Conservation (phyloP, 768 basidiomycete species). For the Megacollybia marginata region DNA sequence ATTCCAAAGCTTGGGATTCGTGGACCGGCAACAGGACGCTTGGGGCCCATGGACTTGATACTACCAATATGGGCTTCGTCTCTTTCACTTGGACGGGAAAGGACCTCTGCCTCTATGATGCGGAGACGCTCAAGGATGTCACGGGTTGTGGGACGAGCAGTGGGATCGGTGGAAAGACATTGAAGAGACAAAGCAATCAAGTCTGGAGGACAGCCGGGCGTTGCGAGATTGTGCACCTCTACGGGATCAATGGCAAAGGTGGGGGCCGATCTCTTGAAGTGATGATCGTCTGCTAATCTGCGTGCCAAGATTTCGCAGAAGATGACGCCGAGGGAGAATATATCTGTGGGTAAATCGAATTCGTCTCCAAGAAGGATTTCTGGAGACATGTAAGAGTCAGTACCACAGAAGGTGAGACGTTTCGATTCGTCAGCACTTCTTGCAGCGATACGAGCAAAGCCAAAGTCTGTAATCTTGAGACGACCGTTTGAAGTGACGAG, state of each 20-base stretch:
- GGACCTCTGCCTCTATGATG: slow-evolving; percentile 77
- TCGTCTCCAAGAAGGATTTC: slow-evolving; percentile 89
- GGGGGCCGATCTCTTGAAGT: slow-evolving; percentile 74
- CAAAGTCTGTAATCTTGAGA: slow-evolving; percentile 98
- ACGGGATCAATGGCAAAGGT: slow-evolving; percentile 67
- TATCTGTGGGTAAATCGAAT: slow-evolving; percentile 91
- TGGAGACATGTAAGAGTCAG: slow-evolving; percentile 94
- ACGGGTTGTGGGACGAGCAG: slow-evolving; percentile 65
- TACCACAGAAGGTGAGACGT: slow-evolving; percentile 82
- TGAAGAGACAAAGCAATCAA: slow-evolving; percentile 75
- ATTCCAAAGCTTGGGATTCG: slow-evolving; percentile 84
- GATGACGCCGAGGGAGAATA: slow-evolving; percentile 89
- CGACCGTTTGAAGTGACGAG: slow-evolving; percentile 92
- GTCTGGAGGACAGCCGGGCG: slow-evolving; percentile 67
- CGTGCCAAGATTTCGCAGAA: slow-evolving; percentile 88
- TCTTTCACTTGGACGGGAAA: slow-evolving; percentile 54
- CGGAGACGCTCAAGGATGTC: slow-evolving; percentile 74
- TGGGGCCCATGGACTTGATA: slow-evolving; percentile 71
- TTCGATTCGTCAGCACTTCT: slow-evolving; percentile 86
- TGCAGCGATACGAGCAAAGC: slow-evolving; percentile 91
- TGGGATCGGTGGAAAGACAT: slow-evolving; percentile 63
- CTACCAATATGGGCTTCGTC: slow-evolving; percentile 79
- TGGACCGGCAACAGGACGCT: slow-evolving; percentile 50
- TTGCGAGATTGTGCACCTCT: slow-evolving; percentile 65
- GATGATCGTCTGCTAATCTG: slow-evolving; percentile 74